Percentiles rank a stretch among this genome's conserved stretches.
These are phyloP conservation scores for Candida jianshihensis DNA, from an alignment of 805 yeast genomes.

Conservation along the genomic window DNA sequence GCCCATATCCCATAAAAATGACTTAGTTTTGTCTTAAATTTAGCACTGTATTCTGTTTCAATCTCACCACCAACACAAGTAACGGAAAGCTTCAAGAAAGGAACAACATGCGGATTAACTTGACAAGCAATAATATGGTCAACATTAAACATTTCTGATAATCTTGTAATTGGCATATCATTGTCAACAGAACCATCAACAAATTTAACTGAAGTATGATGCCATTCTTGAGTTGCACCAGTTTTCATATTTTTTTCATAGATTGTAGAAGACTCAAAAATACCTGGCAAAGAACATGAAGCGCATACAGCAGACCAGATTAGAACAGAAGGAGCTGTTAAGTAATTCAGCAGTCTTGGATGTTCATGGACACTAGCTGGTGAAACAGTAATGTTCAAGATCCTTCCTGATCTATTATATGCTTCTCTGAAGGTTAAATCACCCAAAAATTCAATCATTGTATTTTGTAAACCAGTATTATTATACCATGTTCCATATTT, in stretches of 20 bases:
- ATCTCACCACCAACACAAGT: slow-evolving; percentile 64
- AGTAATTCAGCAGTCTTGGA: slow-evolving; percentile 71
- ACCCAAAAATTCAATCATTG: slow-evolving; percentile 77
- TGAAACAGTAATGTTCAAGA: slow-evolving; percentile 90
- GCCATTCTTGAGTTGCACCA: slow-evolving; percentile 76
- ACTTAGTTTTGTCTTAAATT: slow-evolving; percentile 44
- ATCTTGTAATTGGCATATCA: slow-evolving; percentile 83
- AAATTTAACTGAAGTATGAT: slow-evolving; percentile 64
- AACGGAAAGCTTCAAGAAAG: slow-evolving; percentile 64
- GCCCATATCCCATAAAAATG: slow-evolving; percentile 51
- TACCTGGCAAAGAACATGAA: slow-evolving; percentile 89
- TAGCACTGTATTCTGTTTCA: slow-evolving; percentile 53
- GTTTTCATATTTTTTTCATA: slow-evolving; percentile 77
- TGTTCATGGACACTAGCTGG: slow-evolving; percentile 89
- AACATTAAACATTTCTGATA: slow-evolving; percentile 95
- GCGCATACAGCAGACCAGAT: slow-evolving; percentile 91
- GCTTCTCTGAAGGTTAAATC: slow-evolving; percentile 92
- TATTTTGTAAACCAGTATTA: slow-evolving; percentile 56
- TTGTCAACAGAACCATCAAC: slow-evolving; percentile 96
- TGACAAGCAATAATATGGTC: slow-evolving; percentile 97
- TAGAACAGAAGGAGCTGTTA: slow-evolving; percentile 75
- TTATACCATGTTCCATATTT: slow-evolving; percentile 91
- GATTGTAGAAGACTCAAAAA: slow-evolving; percentile 80
- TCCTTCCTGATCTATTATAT: slow-evolving; percentile 86
- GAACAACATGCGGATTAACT: slow-evolving; percentile 94